phyloP scores from a whole-genome alignment of 2,329 filamentous ascomycete species.

The Talaromyces funiculosus region DNA sequence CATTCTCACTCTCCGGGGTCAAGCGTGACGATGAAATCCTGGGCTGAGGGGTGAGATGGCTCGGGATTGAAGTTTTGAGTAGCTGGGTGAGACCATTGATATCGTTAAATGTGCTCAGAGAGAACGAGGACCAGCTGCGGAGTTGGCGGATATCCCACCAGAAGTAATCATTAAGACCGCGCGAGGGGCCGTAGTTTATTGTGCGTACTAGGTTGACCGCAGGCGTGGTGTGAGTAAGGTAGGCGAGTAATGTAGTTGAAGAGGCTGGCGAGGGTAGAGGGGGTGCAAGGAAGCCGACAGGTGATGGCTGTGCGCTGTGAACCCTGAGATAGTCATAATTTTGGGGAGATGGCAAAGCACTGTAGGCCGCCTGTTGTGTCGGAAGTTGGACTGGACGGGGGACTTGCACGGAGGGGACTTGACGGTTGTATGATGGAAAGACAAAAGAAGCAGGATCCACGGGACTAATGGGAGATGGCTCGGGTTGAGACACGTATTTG shows the following conservation, averaged over 20 bases:
- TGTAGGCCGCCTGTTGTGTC: slow-evolving; percentile 24
- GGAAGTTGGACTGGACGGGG: slow-evolving; percentile 42
- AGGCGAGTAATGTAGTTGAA: slow-evolving; percentile 66
- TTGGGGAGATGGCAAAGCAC: slow-evolving; percentile 24
- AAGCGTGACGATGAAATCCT: slow-evolving; percentile 29
- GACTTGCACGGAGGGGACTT: slow-evolving; percentile 28
- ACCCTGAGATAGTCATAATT: slow-evolving; percentile 24
- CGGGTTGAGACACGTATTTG: slow-evolving; percentile 45
- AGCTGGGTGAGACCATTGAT: slow-evolving; percentile 68
- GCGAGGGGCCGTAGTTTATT: slow-evolving; percentile 60
- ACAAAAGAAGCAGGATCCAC: slow-evolving; percentile 37
- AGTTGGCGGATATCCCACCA: slow-evolving; percentile 96
- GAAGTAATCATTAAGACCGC: slow-evolving; percentile 72
- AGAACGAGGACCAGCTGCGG: slow-evolving; percentile 77
- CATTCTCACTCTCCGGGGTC: slow-evolving; percentile 70
- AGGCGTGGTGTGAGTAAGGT: slow-evolving; percentile 74
- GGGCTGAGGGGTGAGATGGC: slow-evolving; percentile 21
- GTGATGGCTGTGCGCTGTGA: slow-evolving; percentile 24
- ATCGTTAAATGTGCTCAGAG: slow-evolving; percentile 61
- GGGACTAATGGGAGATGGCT: slow-evolving; percentile 36
- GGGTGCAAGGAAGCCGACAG: slow-evolving; percentile 22
- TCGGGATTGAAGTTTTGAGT: slow-evolving; percentile 60
- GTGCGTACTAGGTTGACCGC: slow-evolving; percentile 75
- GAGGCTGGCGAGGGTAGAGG: slow-evolving; percentile 23
- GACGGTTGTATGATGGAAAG: slow-evolving; percentile 30